These are phyloP conservation scores for Umbilicus rupestris DNA, from an alignment of 164 flowering plant species.

Conservation along the genomic window DNA sequence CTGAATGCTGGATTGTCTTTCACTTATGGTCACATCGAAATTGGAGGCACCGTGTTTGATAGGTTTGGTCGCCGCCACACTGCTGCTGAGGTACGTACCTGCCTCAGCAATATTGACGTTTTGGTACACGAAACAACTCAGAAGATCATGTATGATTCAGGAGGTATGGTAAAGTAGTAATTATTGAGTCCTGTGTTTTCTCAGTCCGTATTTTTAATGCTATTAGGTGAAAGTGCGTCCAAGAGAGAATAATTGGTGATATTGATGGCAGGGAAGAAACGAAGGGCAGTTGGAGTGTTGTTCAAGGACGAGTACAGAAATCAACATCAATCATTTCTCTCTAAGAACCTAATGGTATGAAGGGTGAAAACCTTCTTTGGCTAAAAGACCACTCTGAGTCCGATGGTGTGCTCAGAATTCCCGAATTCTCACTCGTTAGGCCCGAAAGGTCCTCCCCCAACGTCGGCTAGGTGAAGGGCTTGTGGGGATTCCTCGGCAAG, in stretches of 20 bases:
- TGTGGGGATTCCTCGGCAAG: no score
- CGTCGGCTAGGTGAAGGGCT: no score
- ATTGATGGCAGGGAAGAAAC: slow-evolving; percentile 35
- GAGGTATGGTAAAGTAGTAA: slow-evolving; percentile 25
- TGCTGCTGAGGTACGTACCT: slow-evolving; percentile 68
- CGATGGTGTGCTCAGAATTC: no score
- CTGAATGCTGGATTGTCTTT: slow-evolving; percentile 63
- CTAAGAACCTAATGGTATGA: no score
- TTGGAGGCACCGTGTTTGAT: slow-evolving; percentile 87
- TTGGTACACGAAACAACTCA: slow-evolving; percentile 69
- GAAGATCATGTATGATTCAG: slow-evolving; percentile 43
- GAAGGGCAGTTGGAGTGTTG: slow-evolving; percentile 65
- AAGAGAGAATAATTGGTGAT: no score
- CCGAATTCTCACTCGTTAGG: no score
- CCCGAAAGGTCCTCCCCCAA: no score
- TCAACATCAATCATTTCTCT: slow-evolving; percentile 41
- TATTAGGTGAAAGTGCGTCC: not conserved
- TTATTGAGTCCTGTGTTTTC: not conserved
- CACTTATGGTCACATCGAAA: slow-evolving; percentile 74
- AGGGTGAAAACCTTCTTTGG: no score
- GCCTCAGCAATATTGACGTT: slow-evolving; percentile 49
- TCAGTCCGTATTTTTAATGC: no score
- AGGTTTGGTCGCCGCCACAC: slow-evolving; percentile 65
- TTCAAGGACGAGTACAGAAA: slow-evolving; percentile 81
- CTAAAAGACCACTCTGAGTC: no score